Evolutionary conservation across 495 filamentous ascomycete species (phyloP).

Genomic region (Podospora pseudopauciseta): DNA sequence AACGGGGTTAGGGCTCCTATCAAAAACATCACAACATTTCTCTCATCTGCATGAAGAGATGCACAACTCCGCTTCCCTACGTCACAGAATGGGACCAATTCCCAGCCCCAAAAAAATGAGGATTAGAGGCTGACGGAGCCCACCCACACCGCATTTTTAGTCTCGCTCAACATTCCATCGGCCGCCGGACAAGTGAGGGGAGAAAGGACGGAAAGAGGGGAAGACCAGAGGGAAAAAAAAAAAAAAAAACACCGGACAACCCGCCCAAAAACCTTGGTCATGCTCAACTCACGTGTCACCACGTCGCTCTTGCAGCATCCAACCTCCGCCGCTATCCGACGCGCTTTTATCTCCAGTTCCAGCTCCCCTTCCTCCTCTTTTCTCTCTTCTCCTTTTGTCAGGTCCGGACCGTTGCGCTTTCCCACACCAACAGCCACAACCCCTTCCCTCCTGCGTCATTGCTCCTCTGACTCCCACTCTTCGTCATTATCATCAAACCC

Average conservation of each 20-base stretch:
- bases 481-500: background rate
- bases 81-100: background rate
- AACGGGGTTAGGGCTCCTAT: background rate
- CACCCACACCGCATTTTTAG: background rate
- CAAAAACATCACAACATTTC: background rate
- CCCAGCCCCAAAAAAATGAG: background rate
- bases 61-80: background rate
- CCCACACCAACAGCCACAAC: background rate
- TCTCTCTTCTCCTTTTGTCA: background rate
- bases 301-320: background rate
- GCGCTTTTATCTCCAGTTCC: background rate
- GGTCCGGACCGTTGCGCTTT: background rate
- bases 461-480: background rate
- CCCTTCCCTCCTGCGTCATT: background rate
- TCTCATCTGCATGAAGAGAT: background rate
- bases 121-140: background rate
- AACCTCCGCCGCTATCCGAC: slow-evolving; percentile 1
- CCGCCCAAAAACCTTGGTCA: background rate
- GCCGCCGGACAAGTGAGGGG: background rate
- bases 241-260: no score
- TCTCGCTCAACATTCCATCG: background rate
- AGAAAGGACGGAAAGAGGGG: background rate
- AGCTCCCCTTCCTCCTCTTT: background rate
- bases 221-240: background rate
- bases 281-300: slow-evolving; percentile 2